Percentiles rank a stretch among this genome's conserved stretches.
These are phyloP conservation scores for Aspergillus cristatus DNA, from an alignment of 495 filamentous ascomycete genomes.

Conservation along the genomic window DNA sequence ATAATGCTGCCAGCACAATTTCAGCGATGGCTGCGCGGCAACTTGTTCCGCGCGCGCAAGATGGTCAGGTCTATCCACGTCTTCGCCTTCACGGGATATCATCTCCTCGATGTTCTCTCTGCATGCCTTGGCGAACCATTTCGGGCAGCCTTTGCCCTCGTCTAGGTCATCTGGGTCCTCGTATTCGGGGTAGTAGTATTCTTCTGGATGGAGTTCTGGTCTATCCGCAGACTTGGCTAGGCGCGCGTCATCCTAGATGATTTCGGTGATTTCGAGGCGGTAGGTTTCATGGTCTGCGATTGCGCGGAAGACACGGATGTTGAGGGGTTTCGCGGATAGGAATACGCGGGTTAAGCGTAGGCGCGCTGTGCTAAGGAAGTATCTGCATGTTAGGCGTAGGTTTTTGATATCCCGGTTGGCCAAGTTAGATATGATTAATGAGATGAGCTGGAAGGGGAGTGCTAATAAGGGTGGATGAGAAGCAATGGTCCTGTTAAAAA, in stretches of 20 bases:
- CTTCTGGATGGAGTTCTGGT: not conserved
- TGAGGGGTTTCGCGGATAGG: slow-evolving; percentile 15
- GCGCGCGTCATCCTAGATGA: slow-evolving; percentile 22
- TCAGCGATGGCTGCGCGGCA: slow-evolving; percentile 6
- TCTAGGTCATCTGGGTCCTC: not conserved
- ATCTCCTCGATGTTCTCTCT: slow-evolving; percentile 8
- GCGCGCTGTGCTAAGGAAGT: slow-evolving; percentile 6
- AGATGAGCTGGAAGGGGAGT: not conserved
- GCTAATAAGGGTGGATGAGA: not conserved
- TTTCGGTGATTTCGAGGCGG: slow-evolving; percentile 12
- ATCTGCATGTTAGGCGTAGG: slow-evolving; percentile 13
- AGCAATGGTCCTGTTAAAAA: no score
- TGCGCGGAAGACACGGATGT: slow-evolving; percentile 18
- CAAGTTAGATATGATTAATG: slow-evolving; percentile 3
- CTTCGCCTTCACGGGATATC: slow-evolving; percentile 3
- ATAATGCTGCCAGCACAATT: slow-evolving; percentile 15
- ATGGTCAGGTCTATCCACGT: slow-evolving; percentile 11
- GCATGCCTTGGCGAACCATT: slow-evolving; percentile 12
- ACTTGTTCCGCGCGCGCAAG: slow-evolving; percentile 5
- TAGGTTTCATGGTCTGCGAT: slow-evolving; percentile 17
- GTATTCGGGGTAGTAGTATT: not conserved
- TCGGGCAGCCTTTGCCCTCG: slow-evolving; percentile 11
- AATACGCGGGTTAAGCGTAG: slow-evolving; percentile 16
- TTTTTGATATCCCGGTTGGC: slow-evolving; percentile 15
- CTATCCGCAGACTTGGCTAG: slow-evolving; percentile 1